phyloP scores from a whole-genome alignment of 371 early-diverging fungal species.

The Encephalitozoon cuniculi region DNA sequence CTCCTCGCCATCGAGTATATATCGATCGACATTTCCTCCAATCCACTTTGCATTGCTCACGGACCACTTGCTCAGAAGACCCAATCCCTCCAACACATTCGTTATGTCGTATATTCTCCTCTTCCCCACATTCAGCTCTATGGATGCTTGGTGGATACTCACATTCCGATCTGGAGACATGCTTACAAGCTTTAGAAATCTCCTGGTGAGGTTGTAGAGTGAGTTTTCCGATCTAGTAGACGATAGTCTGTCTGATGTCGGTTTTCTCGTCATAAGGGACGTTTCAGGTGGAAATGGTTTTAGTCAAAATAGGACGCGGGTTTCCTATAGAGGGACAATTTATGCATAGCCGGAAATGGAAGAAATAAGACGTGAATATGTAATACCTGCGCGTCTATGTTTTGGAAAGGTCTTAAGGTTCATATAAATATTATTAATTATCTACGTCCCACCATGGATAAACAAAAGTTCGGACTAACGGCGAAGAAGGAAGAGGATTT shows the following conservation, averaged over 20 bases:
- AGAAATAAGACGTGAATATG: not conserved
- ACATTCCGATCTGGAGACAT: conserved; percentile 65
- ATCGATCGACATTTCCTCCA: conserved; percentile 36
- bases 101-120: conserved; percentile 76
- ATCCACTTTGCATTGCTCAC: conserved; percentile 72
- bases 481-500: conserved; percentile 73
- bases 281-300: conserved; percentile 2
- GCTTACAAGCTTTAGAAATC: conserved; percentile 66
- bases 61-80: conserved; percentile 68
- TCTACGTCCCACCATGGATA: conserved; percentile 14
- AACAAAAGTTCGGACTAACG: conserved; percentile 75
- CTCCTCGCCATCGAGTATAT: conserved; percentile 21
- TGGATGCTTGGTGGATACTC: conserved; percentile 68
- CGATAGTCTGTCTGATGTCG: conserved; percentile 12
- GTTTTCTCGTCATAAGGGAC: conserved; percentile 14
- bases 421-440: not conserved
- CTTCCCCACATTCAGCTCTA: conserved; percentile 68
- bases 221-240: conserved; percentile 62
- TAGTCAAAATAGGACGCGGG: not conserved
- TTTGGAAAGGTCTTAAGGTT: not conserved
- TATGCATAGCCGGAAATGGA: not conserved
- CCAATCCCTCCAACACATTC: conserved; percentile 72
- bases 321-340: not conserved
- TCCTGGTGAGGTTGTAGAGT: conserved; percentile 68
- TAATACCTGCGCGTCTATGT: not conserved